Base-by-base conservation (phyloP, 2,329 filamentous ascomycete species). In the Aspergillus novofumigatus region DNA sequence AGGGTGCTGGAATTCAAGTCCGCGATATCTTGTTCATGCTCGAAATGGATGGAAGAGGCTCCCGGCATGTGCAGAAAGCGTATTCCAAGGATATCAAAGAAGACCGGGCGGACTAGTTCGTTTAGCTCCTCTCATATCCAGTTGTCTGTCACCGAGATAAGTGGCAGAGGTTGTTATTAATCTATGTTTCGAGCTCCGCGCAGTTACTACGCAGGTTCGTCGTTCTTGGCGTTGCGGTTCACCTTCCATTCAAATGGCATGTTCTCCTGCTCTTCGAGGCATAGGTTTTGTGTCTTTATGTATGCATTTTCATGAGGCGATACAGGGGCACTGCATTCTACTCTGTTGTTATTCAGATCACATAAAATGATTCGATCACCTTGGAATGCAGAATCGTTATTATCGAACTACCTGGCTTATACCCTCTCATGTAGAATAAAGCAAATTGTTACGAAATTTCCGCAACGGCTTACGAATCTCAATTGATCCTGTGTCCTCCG, bases 21-120 rank as follows among this genome's bases (percentile, higher is more conserved):
- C 83, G 93, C 54, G 93, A 97, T 72, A 86, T 92, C 78, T 79
- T 96, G 17, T 80, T 85, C 21, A 89, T 90, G 58, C 80, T 97
- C 49, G 92, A 96, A 72, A 80, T 86, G 52, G 91, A 96, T 69
- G 88, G 90, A 1, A 82, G 74, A 58, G 75, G 73, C 23, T 66
- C 69, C 42, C 72, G 72, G 45, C 75, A 78, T 64, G 69, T 78
- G 53, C 73, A 78, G 61, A 72, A 75, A 62, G 77, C 72, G 10
- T 77, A 77, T 57, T 69, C 72, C 42, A 76, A 74, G 55, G 74
- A 76, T 60, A 62, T 73, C 44, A 76, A 72, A 62, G 75, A 77
- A 62, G 74, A 77, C 54, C 72, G 70, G 53, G 51, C 61, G 49
- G 62, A 65, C 32, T 75, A 57, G 20, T 23, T 51, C 25, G 11